A percentile compares a stretch with the other conserved stretches of the same genome.
These are phyloP conservation scores for Orbilia brochopaga DNA, from an alignment of 2,329 filamentous ascomycete species.

Conservation along the genomic window DNA sequence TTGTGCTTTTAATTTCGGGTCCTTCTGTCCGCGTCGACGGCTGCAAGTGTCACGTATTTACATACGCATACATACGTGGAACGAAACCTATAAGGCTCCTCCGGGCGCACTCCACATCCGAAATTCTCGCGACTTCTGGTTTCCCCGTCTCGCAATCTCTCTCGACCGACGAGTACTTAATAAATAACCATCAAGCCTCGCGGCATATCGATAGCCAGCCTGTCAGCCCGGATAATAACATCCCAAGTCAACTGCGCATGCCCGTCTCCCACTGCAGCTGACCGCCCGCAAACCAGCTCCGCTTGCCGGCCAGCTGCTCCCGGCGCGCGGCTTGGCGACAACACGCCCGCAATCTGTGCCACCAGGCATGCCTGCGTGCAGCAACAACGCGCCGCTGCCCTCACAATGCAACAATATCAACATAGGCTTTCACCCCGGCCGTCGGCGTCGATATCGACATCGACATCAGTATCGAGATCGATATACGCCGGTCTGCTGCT, in stretches of 20 bases:
- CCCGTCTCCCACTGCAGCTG: constrained; percentile 12
- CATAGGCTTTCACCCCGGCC: not conserved
- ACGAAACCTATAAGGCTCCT: not conserved
- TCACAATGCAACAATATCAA: constrained; percentile 40
- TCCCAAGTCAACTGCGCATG: constrained; percentile 16
- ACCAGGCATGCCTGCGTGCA: constrained; percentile 32
- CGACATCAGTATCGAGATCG: constrained; percentile 19
- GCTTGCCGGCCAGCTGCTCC: constrained; percentile 36
- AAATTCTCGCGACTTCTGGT: not conserved
- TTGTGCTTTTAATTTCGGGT: not conserved
- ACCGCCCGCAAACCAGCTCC: constrained; percentile 19
- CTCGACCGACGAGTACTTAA: not conserved
- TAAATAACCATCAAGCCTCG: constrained; percentile 30
- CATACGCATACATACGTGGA: not conserved
- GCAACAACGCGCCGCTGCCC: constrained; percentile 25
- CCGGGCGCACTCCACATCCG: not conserved
- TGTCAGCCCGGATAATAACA: not conserved
- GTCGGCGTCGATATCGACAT: constrained; percentile 22
- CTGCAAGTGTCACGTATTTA: not conserved
- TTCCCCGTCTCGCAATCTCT: not conserved
- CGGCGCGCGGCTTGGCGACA: constrained; percentile 47
- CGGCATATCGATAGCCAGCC: constrained; percentile 16
- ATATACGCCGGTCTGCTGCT: constrained; percentile 24
- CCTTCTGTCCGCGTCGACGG: not conserved
- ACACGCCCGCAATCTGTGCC: constrained; percentile 33